Percentiles rank a stretch among this genome's conserved stretches.
Conservation (phyloP, 225 moss, liverwort and hornwort species). For the Climacium dendroides region DNA sequence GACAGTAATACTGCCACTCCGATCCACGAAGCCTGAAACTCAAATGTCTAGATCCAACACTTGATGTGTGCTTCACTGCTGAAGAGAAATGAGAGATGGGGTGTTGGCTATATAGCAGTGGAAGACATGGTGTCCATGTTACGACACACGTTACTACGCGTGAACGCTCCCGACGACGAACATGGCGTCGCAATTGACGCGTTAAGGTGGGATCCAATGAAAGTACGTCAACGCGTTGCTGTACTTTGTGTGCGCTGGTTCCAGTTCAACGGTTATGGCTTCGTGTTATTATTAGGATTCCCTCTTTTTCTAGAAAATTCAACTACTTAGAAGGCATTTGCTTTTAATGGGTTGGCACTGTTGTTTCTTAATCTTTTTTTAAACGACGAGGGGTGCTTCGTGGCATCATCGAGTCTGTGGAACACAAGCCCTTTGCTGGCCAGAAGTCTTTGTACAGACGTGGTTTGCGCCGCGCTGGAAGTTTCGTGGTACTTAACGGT, state of each 20-base stretch:
- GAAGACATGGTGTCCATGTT: background rate
- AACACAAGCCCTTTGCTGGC: too few relatives aligned
- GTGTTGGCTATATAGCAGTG: background rate
- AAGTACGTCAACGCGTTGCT: background rate
- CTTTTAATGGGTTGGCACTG: background rate
- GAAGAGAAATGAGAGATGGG: fast-evolving
- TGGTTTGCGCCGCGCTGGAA: background rate
- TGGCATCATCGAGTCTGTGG: background rate
- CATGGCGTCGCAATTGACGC: background rate
- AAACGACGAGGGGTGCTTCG: background rate
- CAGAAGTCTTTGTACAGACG: background rate
- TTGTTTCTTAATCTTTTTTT: background rate
- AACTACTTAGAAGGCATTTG: too few relatives aligned
- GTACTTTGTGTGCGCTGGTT: too few relatives aligned
- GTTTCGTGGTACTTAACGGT: background rate
- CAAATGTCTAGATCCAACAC: background rate
- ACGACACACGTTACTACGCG: background rate
- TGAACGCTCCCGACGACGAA: background rate
- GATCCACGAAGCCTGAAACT: too few relatives aligned
- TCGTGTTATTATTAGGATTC: background rate
- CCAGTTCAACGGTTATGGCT: background rate
- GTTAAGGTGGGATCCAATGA: background rate
- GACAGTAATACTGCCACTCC: background rate
- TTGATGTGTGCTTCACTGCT: background rate
- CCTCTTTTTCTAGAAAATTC: background rate